phyloP scores from a whole-genome alignment of 345 rosid genomes.

The Aquilaria malaccensis region DNA sequence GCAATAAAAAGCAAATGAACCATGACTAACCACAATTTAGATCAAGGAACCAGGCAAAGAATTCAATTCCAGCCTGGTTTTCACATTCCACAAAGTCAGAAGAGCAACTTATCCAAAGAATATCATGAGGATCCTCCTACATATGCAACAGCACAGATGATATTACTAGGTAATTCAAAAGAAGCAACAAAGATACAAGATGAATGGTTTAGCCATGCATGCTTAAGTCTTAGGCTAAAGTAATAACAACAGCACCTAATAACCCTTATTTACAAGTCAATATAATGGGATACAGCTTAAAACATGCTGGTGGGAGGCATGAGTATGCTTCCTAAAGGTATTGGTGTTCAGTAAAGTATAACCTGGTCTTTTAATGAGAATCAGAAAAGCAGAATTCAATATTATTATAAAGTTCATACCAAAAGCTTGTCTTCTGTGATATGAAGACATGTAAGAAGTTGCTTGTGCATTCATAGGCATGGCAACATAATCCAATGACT shows the following conservation, averaged over 20 bases:
- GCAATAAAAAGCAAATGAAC: background rate
- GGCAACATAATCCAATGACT: constrained; percentile 58
- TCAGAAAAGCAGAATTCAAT: background rate
- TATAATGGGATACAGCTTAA: too few relatives aligned
- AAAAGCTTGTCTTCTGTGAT: constrained; percentile 77
- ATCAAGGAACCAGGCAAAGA: background rate
- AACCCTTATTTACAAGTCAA: too few relatives aligned
- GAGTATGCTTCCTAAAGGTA: too few relatives aligned
- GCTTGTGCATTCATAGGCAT: constrained; percentile 51
- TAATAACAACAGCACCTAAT: too few relatives aligned
- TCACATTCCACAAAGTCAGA: too few relatives aligned
- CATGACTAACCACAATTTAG: background rate
- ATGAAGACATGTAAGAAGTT: constrained; percentile 62
- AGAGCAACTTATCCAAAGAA: too few relatives aligned
- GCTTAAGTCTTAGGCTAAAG: too few relatives aligned
- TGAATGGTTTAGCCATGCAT: too few relatives aligned
- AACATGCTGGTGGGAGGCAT: too few relatives aligned
- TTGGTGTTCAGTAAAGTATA: too few relatives aligned
- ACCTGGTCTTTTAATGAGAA: constrained; percentile 5
- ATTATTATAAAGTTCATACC: constrained; percentile 38
- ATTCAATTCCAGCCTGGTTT: too few relatives aligned
- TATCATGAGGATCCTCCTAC: too few relatives aligned
- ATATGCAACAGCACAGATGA: background rate
- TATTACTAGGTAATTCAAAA: background rate
- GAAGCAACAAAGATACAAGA: background rate